phyloP scores from a whole-genome alignment of 495 filamentous ascomycete genomes.

The Bacidia rubella region DNA sequence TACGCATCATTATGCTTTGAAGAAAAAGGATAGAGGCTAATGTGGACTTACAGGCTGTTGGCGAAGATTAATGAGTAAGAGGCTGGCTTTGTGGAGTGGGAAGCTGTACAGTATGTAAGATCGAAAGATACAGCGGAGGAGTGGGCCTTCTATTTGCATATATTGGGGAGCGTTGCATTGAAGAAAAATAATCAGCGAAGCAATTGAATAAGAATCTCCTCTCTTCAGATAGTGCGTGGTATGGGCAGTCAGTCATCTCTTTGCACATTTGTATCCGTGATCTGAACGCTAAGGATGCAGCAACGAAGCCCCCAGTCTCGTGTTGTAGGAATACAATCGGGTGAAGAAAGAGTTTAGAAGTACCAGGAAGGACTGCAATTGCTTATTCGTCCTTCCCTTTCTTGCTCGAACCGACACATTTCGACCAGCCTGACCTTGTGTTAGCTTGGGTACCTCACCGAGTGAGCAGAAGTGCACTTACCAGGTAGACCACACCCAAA shows the following conservation, averaged over 20 bases:
- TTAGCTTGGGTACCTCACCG: neutral
- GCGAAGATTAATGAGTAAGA: conserved; percentile 82
- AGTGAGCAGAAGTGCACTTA: conserved; percentile 1
- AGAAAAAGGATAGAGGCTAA: no score
- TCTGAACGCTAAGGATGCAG: no score
- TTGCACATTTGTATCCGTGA: no score
- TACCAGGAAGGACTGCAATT: neutral
- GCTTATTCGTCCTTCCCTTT: neutral
- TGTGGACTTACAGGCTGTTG: conserved; percentile 45
- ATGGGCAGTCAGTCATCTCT: neutral
- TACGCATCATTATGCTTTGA: no score
- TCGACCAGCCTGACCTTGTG: conserved; percentile 12
- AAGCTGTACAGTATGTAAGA: conserved; percentile 17
- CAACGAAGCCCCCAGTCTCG: neutral
- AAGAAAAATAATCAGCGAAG: neutral
- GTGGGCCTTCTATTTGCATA: conserved; percentile 9
- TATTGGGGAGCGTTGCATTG: conserved; percentile 15
- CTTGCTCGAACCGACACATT: conserved; percentile 13
- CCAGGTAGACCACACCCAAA: conserved; percentile 61
- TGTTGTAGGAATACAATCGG: neutral
- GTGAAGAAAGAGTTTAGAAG: neutral
- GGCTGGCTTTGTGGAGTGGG: conserved; percentile 4
- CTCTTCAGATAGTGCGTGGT: neutral
- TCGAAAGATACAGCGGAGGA: conserved; percentile 3
- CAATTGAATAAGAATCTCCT: conserved; percentile 2